Base-by-base conservation (phyloP, 441 rosid genomes). In the Adansonia rubrostipa region DNA sequence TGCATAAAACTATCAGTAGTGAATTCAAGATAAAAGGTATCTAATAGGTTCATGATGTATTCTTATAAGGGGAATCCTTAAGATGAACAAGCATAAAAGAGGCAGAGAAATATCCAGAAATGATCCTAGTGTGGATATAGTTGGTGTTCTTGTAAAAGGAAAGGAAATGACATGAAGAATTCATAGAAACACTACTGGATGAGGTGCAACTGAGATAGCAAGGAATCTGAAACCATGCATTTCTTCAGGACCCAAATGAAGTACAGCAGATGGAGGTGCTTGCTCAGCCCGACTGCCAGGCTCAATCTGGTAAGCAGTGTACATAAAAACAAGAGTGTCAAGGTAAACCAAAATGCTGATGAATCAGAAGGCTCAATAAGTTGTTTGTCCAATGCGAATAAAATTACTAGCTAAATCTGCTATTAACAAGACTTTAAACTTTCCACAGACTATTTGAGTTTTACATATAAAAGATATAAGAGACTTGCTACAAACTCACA, bases 281-380 rank as follows among this genome's bases (percentile, higher is more conserved):
- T 96, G 99, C 86, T 96, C 99, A 6, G 99, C 93, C 86, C 93
- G 95, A 87, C 98, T 91, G 62, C 99, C 99, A 67, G 99, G 98
- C 84, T 96, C 98, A 44, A 91, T 82, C 99, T 96, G 87, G 84
- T 50, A 79, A 86, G 74, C 70, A 83, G 13, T 77, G 54, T 15
- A 33, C 65, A 75, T 40, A 80, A 64, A 75, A 53, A 72, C 61
- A 66, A 48, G 78, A 36, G 73, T 24, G 36, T 44, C 57, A 74
- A 63, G 19, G 65, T 80, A 57, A 76, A 65, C 40, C 40, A 57
- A 74, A 74, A 60, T n/a, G 63, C 36, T 60, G 47, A 79, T 33
- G 6, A 64, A 70, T 19, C 56, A 10, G 51, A 19, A 24, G 6
- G 42, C 45, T 15, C 20, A 24, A 50, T 50, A 50, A 70, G 58